Percentiles rank a stretch among this genome's conserved stretches.
Evolutionary conservation across 2,329 filamentous ascomycete species (phyloP).

Genomic region (Chaetomium olivaceum): DNA sequence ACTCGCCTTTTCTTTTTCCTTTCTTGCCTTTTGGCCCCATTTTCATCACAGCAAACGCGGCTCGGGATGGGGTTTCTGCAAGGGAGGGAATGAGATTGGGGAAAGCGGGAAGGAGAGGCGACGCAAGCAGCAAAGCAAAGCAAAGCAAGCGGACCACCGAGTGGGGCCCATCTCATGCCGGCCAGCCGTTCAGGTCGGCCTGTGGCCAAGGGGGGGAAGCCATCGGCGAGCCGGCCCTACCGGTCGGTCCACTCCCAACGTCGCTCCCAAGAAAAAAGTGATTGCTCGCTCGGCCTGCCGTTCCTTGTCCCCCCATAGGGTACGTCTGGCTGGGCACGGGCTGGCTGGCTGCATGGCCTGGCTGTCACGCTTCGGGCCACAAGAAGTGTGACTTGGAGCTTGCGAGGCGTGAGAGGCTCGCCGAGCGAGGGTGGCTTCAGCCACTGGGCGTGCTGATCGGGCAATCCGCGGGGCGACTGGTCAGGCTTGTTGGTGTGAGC

Average conservation of each 20-base stretch:
- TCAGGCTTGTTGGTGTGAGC: slow-evolving; percentile 11
- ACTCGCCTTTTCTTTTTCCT: background rate
- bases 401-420: slow-evolving; percentile 21
- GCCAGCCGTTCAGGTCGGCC: slow-evolving; percentile 20
- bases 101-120: background rate
- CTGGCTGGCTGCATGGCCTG: slow-evolving; percentile 16
- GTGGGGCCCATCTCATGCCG: slow-evolving; percentile 15
- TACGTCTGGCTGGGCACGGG: background rate
- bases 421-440: slow-evolving; percentile 17
- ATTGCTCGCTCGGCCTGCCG: slow-evolving; percentile 6
- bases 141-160: background rate
- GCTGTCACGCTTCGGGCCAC: slow-evolving; percentile 15
- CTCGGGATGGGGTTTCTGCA: slow-evolving; percentile 4
- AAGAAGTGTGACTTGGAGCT: slow-evolving; percentile 13
- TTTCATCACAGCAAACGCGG: slow-evolving; percentile 1
- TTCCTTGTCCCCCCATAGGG: background rate
- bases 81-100: slow-evolving; percentile 6
- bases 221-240: slow-evolving; percentile 12
- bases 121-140: background rate
- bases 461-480: slow-evolving; percentile 23
- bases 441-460: slow-evolving; percentile 24
- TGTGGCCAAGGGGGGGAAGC: slow-evolving; percentile 1
- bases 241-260: background rate
- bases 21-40: background rate
- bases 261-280: background rate